These are phyloP conservation scores for Boehmeria nivea DNA, from an alignment of 306 rosid species.

Conservation along the genomic window DNA sequence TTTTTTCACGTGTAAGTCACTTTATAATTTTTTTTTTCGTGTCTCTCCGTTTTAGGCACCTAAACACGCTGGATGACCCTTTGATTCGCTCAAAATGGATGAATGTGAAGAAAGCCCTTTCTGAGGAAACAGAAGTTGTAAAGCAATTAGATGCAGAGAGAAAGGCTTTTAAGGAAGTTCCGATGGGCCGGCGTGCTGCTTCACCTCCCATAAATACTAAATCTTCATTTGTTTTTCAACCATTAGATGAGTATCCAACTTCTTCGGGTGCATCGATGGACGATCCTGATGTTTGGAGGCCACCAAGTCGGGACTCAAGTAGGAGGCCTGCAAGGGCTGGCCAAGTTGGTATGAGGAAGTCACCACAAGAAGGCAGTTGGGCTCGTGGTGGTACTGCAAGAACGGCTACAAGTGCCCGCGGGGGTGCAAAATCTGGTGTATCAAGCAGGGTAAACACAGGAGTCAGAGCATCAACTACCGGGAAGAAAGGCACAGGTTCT, in stretches of 20 bases:
- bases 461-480: conserved; percentile 50
- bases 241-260: conserved; percentile 87
- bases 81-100: conserved; percentile 80
- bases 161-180: conserved; percentile 65
- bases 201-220: conserved; percentile 72
- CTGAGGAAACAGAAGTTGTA: conserved; percentile 81
- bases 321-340: conserved; percentile 69
- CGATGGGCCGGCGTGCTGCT: conserved; percentile 64
- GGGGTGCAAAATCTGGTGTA: conserved; percentile 55
- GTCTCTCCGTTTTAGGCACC: conserved; percentile 43
- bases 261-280: conserved; percentile 66
- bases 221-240: conserved; percentile 79
- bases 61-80: conserved; percentile 69
- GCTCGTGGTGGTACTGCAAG: conserved; percentile 63
- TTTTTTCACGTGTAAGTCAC: background rate
- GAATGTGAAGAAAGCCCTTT: conserved; percentile 82
- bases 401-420: conserved; percentile 50
- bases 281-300: conserved; percentile 97
- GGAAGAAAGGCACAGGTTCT: conserved; percentile 51
- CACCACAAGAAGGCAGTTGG: conserved; percentile 80
- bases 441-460: conserved; percentile 53
- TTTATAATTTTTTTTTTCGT: conserved; percentile 3
- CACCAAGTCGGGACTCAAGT: conserved; percentile 71
- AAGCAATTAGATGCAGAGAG: conserved; percentile 83
- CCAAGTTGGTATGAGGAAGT: conserved; percentile 56